Percentiles rank a stretch among this genome's conserved stretches.
Evolutionary conservation across 345 rosid species (phyloP).

Genomic region (Salix exigua): DNA sequence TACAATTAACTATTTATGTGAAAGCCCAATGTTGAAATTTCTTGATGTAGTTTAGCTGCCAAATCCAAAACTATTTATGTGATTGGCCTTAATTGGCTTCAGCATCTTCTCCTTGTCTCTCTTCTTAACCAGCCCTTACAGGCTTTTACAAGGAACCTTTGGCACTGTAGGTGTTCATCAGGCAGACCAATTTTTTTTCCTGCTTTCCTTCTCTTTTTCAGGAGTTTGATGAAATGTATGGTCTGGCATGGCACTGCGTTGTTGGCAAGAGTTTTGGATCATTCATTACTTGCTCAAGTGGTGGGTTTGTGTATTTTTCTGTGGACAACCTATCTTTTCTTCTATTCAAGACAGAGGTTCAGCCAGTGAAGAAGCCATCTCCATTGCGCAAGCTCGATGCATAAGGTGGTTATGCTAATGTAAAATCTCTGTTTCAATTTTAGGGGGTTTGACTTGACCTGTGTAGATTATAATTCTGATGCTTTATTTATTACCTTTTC

Average conservation of each 20-base stretch:
- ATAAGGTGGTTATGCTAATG: not conserved
- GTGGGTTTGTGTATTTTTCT: conserved; percentile 41
- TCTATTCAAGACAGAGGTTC: conserved; percentile 63
- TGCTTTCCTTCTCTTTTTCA: not conserved
- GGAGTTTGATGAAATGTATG: conserved; percentile 38
- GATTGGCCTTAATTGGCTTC: not conserved
- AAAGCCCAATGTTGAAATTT: not conserved
- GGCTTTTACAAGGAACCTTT: not conserved
- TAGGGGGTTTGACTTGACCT: not conserved
- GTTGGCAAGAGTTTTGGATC: conserved; percentile 45
- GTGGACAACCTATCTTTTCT: conserved; percentile 46
- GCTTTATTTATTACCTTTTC: not conserved
- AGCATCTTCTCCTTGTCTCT: not conserved
- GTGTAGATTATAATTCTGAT: not conserved
- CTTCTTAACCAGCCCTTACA: not conserved
- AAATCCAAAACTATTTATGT: not conserved
- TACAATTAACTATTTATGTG: not conserved
- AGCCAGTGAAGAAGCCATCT: conserved; percentile 25
- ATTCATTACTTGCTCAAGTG: conserved; percentile 40
- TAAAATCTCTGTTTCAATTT: not conserved
- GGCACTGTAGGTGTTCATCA: not conserved
- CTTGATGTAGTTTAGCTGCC: not conserved
- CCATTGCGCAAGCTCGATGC: conserved; percentile 7
- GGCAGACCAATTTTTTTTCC: not conserved
- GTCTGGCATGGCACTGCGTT: conserved; percentile 55